Percentiles rank a stretch among this genome's conserved stretches.
phyloP scores from a whole-genome alignment of 2,329 filamentous ascomycete genomes.

The Fusarium citri region DNA sequence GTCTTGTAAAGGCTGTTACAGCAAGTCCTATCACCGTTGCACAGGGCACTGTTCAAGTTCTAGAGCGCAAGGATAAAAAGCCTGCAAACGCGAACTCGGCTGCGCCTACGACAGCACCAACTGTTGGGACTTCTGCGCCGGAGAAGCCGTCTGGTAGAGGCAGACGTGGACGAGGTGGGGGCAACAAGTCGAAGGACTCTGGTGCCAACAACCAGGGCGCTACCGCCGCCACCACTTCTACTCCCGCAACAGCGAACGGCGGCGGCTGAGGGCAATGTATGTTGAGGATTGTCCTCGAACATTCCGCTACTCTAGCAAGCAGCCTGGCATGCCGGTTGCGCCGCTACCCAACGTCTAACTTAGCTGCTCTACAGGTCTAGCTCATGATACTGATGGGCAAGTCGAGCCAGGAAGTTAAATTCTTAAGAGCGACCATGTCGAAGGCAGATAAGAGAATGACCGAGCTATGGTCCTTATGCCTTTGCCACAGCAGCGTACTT shows the following conservation, averaged over 20 bases:
- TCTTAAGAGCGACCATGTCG: slow-evolving; percentile 1
- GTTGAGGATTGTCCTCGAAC: slow-evolving; percentile 24
- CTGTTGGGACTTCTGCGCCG: slow-evolving; percentile 30
- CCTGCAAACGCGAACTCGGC: slow-evolving; percentile 40
- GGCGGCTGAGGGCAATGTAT: slow-evolving; percentile 35
- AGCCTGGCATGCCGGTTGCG: slow-evolving; percentile 20
- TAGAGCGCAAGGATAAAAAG: slow-evolving; percentile 79
- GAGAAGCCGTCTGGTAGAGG: slow-evolving; percentile 50
- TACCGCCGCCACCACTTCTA: background rate
- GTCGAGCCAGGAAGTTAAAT: background rate
- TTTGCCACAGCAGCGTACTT: background rate
- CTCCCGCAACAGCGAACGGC: slow-evolving; percentile 15
- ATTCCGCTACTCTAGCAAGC: slow-evolving; percentile 26
- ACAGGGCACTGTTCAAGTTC: slow-evolving; percentile 85
- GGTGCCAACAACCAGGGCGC: slow-evolving; percentile 25
- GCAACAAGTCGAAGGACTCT: slow-evolving; percentile 45
- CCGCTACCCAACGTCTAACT: slow-evolving; percentile 4
- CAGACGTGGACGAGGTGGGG: slow-evolving; percentile 50
- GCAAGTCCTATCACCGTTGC: slow-evolving; percentile 86
- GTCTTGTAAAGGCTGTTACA: slow-evolving; percentile 80
- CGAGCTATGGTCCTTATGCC: background rate
- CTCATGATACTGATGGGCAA: slow-evolving; percentile 23
- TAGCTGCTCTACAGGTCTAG: slow-evolving; percentile 18
- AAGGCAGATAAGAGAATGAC: slow-evolving; percentile 19
- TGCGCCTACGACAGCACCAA: slow-evolving; percentile 30